Percentiles rank a stretch among this genome's conserved stretches.
Evolutionary conservation across 2,329 filamentous ascomycete genomes (phyloP).

Genomic region (Alternaria atra): DNA sequence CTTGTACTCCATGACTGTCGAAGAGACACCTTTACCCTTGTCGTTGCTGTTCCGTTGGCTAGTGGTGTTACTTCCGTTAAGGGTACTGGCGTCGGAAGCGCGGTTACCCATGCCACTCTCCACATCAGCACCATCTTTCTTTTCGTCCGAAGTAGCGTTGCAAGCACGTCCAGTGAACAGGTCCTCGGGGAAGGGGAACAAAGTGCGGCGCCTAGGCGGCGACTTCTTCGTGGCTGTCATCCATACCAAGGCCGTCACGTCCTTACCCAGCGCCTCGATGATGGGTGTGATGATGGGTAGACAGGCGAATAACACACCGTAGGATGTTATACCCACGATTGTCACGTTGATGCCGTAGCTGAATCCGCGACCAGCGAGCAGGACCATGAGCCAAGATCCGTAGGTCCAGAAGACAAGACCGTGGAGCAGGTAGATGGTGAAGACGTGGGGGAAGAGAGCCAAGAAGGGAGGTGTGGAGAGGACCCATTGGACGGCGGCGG

Average conservation of each 20-base stretch:
- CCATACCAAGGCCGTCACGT: constrained; percentile 51
- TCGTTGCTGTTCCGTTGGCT: constrained; percentile 2
- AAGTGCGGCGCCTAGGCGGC: constrained; percentile 41
- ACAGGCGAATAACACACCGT: constrained; percentile 42
- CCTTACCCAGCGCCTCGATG: constrained; percentile 52
- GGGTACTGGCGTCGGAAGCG: neutral
- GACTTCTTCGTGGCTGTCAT: constrained; percentile 48
- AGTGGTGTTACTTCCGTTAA: neutral
- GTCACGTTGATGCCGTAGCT: constrained; percentile 49
- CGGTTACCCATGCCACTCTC: constrained; percentile 1
- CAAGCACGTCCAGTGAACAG: constrained; percentile 23
- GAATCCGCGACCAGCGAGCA: constrained; percentile 41
- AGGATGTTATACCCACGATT: constrained; percentile 50
- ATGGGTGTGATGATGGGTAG: constrained; percentile 51
- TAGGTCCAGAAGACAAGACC: constrained; percentile 58
- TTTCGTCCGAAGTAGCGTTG: constrained; percentile 11
- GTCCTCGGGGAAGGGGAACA: constrained; percentile 43
- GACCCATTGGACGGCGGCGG: constrained; percentile 51
- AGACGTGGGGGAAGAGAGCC: constrained; percentile 59
- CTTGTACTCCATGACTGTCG: constrained; percentile 2
- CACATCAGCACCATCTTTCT: neutral
- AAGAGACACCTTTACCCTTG: neutral
- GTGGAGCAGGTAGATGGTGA: constrained; percentile 61
- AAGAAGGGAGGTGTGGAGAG: constrained; percentile 53
- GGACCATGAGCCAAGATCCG: constrained; percentile 50